A percentile compares a stretch with the other conserved stretches of the same genome.
Evolutionary conservation across 306 rosid genomes (phyloP).

Genomic region (Quercus agrifolia): DNA sequence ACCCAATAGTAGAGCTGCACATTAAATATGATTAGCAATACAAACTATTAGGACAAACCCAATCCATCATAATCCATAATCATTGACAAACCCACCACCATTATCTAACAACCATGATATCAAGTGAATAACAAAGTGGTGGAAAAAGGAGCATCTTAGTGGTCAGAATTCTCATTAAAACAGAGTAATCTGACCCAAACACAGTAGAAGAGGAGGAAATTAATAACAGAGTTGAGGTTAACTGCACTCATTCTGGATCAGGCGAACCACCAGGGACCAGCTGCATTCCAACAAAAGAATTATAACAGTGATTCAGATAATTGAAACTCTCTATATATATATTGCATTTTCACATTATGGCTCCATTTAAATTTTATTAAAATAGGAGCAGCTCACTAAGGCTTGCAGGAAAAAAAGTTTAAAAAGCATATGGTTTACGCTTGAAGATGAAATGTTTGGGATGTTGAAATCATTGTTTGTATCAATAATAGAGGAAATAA

Average conservation of each 20-base stretch:
- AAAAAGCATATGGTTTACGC: neutral
- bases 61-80: neutral
- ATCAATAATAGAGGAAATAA: neutral
- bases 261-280: conserved; percentile 89
- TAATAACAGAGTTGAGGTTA: conserved; percentile 7
- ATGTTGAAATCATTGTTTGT: neutral
- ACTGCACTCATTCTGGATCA: conserved; percentile 51
- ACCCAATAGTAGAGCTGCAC: neutral
- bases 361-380: conserved; percentile 1
- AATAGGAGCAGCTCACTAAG: neutral
- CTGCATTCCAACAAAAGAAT: conserved; percentile 39
- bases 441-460: neutral
- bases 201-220: conserved; percentile 6
- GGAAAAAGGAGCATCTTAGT: conserved; percentile 4
- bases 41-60: neutral
- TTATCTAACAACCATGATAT: conserved; percentile 27
- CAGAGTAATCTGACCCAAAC: conserved; percentile 10
- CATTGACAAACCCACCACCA: neutral
- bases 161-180: conserved; percentile 38
- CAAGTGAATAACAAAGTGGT: conserved; percentile 11
- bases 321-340: neutral
- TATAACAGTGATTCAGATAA: neutral
- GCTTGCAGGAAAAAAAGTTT: neutral
- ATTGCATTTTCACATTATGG: neutral
- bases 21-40: neutral